Conservation (phyloP, 257 asterid species). For the Solanum sparsipilum region DNA sequence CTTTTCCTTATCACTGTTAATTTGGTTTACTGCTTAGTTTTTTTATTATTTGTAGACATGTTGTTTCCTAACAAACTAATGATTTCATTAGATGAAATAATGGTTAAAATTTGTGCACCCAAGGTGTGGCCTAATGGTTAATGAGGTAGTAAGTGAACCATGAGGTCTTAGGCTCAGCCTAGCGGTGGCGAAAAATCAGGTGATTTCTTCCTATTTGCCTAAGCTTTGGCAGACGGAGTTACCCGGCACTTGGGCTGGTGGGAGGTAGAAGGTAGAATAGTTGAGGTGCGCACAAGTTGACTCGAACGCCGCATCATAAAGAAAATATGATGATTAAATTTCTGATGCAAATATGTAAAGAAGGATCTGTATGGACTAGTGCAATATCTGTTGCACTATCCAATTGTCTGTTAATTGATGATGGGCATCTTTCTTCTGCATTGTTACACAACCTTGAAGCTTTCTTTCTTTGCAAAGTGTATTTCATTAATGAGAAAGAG, state of each 20-base stretch:
- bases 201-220: background rate
- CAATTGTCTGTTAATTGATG: background rate
- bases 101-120: background rate
- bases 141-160: background rate
- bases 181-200: background rate
- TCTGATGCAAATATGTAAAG: background rate
- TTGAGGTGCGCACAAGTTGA: background rate
- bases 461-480: background rate
- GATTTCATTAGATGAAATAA: background rate
- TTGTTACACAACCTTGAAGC: background rate
- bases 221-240: background rate
- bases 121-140: background rate
- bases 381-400: background rate
- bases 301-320: background rate
- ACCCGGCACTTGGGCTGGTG: background rate
- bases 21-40: background rate
- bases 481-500: background rate
- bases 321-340: background rate
- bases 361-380: background rate
- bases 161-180: background rate
- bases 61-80: background rate
- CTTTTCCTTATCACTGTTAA: background rate
- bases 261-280: background rate
- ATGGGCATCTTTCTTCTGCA: background rate
- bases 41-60: background rate